phyloP scores from a whole-genome alignment of 2,329 filamentous ascomycete species.

The Pseudogymnoascus sp. region DNA sequence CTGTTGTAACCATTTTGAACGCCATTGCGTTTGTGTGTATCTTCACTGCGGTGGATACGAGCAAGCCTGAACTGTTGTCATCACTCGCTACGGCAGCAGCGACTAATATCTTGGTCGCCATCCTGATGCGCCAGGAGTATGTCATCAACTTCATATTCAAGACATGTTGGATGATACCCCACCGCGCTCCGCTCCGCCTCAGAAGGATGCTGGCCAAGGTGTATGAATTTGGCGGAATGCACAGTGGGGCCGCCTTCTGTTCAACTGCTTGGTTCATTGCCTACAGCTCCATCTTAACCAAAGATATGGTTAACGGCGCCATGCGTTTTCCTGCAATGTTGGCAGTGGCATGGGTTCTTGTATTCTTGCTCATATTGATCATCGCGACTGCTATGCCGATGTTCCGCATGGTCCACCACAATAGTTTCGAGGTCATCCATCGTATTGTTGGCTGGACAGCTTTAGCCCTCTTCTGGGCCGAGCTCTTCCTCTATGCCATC shows the following conservation, averaged over 20 bases:
- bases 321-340: conserved; percentile 1
- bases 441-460: conserved; percentile 48
- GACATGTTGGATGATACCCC: conserved; percentile 37
- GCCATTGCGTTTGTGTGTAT: conserved; percentile 34
- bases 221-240: conserved; percentile 45
- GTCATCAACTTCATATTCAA: conserved; percentile 44
- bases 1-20: conserved; percentile 43
- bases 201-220: conserved; percentile 40
- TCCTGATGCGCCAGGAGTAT: conserved; percentile 44
- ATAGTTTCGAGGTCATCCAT: conserved; percentile 48
- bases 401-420: conserved; percentile 42
- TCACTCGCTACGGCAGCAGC: conserved; percentile 26
- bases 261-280: conserved; percentile 40
- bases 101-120: conserved; percentile 40
- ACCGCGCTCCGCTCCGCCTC: conserved; percentile 38
- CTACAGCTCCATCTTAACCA: conserved; percentile 25
- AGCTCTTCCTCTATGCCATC: conserved; percentile 33
- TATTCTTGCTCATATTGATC: conserved; percentile 39
- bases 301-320: neutral
- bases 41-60: conserved; percentile 11
- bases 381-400: conserved; percentile 40
- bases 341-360: conserved; percentile 27
- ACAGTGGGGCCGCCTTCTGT: conserved; percentile 42
- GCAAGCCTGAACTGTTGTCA: neutral
- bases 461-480: conserved; percentile 40